Percentiles rank a stretch among this genome's conserved stretches.
phyloP scores from a whole-genome alignment of 2,329 filamentous ascomycete genomes.

The Amesomyces nigricolor region DNA sequence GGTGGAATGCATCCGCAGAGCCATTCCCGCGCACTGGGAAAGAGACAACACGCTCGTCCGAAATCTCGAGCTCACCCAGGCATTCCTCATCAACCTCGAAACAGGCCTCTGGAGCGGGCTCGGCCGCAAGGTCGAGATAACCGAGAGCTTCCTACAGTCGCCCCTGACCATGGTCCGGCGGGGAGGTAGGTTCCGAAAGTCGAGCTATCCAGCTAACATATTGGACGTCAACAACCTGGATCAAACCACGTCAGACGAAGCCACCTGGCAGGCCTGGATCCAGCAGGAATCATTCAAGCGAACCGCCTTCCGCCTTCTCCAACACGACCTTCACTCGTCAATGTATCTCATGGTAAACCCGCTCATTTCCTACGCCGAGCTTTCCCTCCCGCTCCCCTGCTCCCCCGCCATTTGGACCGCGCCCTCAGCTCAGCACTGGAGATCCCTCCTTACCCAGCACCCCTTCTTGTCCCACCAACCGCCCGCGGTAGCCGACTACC shows the following conservation, averaged over 20 bases:
- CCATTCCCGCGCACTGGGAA: not conserved
- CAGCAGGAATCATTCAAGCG: slow-evolving; percentile 7
- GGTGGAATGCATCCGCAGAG: slow-evolving; percentile 2
- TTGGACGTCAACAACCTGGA: not conserved
- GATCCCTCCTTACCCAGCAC: not conserved
- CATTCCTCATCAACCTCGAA: slow-evolving; percentile 4
- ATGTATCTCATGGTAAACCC: slow-evolving; percentile 5
- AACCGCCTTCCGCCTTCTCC: slow-evolving; percentile 4
- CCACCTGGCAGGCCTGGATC: not conserved
- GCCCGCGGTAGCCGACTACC: not conserved
- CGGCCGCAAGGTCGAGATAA: slow-evolving; percentile 9
- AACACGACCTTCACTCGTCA: slow-evolving; percentile 1
- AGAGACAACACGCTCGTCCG: not conserved
- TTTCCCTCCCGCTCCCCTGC: slow-evolving; percentile 1
- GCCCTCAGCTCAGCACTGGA: not conserved
- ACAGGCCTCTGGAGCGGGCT: slow-evolving; percentile 1
- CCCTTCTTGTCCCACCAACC: not conserved
- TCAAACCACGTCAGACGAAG: not conserved
- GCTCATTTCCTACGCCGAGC: slow-evolving; percentile 5
- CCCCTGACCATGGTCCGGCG: slow-evolving; percentile 6
- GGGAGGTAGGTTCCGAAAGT: not conserved
- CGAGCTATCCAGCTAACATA: not conserved
- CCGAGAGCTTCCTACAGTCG: slow-evolving; percentile 8
- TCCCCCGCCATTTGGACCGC: not conserved
- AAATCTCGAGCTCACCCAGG: slow-evolving; percentile 1